Evolutionary conservation across 1,284 basidiomycete species (phyloP), one percentile per base, ranked within the genome.

Genomic region (Moesziomyces sp.): DNA sequence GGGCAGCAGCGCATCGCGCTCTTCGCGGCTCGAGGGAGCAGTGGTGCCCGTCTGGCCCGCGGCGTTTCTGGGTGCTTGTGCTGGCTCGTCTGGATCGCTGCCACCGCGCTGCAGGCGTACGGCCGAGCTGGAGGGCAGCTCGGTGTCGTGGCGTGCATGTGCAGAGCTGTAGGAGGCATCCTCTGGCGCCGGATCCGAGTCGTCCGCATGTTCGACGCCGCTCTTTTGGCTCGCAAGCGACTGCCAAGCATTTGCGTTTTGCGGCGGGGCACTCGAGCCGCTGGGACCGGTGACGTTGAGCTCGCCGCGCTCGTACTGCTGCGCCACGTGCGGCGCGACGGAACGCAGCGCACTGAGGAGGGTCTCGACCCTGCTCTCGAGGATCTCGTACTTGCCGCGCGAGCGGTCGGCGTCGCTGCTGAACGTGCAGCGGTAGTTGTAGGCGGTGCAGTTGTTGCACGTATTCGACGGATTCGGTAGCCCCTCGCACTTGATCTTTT

Each of bases 361-460:
- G 11, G 78, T 78, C n/a, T 79, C 76, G 21, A 74, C 72, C 35
- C 76, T 78, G 58, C 74, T 64, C 61, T 81, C 79, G n/a, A 81
- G 63, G 42, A 81, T 81, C 58, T 81, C 79, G 66, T 79, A 81
- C 42, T 78, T 78, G 60, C 79, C 78, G 24, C 78, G 57, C 18
- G 67, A 77, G 3, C 76, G 52, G 44, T 74, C 77, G 24, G 70
- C 61, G 18, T 78, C 76, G 46, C 65, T 67, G 53, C 74, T 67
- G 48, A 80, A 80, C 4, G 78, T 77, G 53, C 78, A 80, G 13
- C 67, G 62, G 24, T 75, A 77, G 50, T 77, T 73, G 69, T 75
- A 75, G 26, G 68, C 64, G 13, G 59, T 66, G 55, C 76, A 77
- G 30, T 79, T 81, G 56, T 78, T 68, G 63, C 78, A 79, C 4